These are phyloP conservation scores for Stipa capillata DNA, from an alignment of 176 grass and related monocot genomes.

Conservation along the genomic window DNA sequence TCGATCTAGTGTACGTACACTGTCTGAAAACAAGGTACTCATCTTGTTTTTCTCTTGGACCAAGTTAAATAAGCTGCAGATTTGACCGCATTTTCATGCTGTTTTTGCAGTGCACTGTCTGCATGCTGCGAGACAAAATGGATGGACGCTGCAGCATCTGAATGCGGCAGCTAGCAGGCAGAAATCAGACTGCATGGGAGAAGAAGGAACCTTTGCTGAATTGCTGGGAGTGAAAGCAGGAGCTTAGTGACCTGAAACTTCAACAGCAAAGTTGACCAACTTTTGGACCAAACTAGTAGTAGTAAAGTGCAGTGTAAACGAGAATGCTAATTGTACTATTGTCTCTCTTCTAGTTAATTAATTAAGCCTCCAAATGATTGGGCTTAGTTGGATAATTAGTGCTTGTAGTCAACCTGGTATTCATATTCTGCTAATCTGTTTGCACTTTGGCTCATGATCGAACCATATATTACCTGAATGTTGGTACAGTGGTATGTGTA, in stretches of 20 bases:
- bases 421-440: neutral
- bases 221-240: too few species aligned
- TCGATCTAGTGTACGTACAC: neutral
- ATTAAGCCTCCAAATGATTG: conserved; percentile 1
- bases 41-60: conserved; percentile 18
- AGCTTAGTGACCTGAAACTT: neutral
- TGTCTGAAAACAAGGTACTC: neutral
- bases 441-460: too few species aligned
- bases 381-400: neutral
- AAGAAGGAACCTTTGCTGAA: neutral
- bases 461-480: neutral
- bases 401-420: neutral
- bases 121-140: conserved; percentile 1
- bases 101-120: neutral
- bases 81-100: conserved; percentile 11
- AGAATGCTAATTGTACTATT: neutral
- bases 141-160: conserved; percentile 17
- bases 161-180: neutral
- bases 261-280: neutral
- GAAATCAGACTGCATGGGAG: neutral
- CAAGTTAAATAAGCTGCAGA: conserved; percentile 3
- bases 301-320: too few species aligned
- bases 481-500: neutral
- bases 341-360: neutral
- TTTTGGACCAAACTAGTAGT: neutral